A percentile compares a stretch with the other conserved stretches of the same genome.
Conservation (phyloP, 2,329 filamentous ascomycete genomes). For the Alternaria dauci region DNA sequence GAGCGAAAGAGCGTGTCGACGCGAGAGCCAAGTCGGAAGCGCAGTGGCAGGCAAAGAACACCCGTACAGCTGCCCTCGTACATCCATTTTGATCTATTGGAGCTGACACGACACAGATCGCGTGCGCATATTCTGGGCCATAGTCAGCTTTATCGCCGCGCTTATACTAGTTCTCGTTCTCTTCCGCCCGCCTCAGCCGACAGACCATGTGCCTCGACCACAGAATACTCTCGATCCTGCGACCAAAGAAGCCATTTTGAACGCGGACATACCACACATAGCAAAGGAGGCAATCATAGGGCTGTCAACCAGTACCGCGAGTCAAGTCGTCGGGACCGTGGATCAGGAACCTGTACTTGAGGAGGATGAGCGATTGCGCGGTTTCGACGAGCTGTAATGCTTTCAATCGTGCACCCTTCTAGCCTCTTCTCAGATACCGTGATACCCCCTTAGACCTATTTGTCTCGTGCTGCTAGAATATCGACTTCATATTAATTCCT, state of each 20-base stretch:
- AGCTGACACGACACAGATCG: slow-evolving; percentile 52
- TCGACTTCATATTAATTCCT: background rate
- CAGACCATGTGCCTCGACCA: slow-evolving; percentile 13
- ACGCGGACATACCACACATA: slow-evolving; percentile 43
- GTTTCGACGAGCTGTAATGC: slow-evolving; percentile 36
- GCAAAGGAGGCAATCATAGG: slow-evolving; percentile 46
- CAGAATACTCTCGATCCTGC: slow-evolving; percentile 26
- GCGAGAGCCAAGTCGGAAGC: slow-evolving; percentile 72
- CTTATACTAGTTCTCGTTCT: slow-evolving; percentile 58
- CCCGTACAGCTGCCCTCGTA: slow-evolving; percentile 45
- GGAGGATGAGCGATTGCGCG: slow-evolving; percentile 29
- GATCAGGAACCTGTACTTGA: slow-evolving; percentile 8
- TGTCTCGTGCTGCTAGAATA: background rate
- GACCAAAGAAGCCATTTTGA: slow-evolving; percentile 31
- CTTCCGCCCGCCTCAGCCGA: slow-evolving; percentile 43
- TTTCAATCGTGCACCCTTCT: background rate
- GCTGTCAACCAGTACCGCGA: slow-evolving; percentile 13
- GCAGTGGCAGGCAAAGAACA: slow-evolving; percentile 71
- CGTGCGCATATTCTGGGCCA: slow-evolving; percentile 70
- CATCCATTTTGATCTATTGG: background rate
- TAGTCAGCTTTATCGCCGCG: slow-evolving; percentile 57
- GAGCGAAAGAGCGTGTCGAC: slow-evolving; percentile 70
- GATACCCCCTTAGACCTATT: slow-evolving; percentile 27
- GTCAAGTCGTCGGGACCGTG: slow-evolving; percentile 11
- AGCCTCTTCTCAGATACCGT: background rate